These are phyloP conservation scores for Yamadazyma sp. DNA, from an alignment of 1,139 yeast species.

Conservation along the genomic window DNA sequence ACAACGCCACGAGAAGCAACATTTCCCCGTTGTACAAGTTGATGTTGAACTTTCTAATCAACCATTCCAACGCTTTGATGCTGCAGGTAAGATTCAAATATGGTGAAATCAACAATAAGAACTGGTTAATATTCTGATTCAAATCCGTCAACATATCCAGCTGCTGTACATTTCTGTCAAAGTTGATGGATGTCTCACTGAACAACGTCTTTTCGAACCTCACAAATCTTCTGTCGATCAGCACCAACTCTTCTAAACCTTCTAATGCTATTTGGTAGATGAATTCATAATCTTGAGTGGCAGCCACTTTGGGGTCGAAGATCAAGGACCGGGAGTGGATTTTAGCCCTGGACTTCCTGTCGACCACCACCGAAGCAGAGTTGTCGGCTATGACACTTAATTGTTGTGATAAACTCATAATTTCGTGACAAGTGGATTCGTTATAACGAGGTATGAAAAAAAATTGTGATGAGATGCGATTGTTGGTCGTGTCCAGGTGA, in stretches of 20 bases:
- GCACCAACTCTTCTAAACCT: constrained; percentile 71
- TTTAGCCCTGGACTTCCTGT: constrained; percentile 82
- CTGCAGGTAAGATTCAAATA: constrained; percentile 74
- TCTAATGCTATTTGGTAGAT: constrained; percentile 71
- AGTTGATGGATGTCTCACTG: constrained; percentile 71
- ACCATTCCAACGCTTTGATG: constrained; percentile 88
- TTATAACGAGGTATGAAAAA: constrained; percentile 2
- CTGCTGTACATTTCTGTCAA: constrained; percentile 80
- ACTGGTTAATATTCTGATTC: constrained; percentile 71
- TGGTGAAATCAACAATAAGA: constrained; percentile 73
- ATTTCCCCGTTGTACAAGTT: constrained; percentile 79
- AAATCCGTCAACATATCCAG: constrained; percentile 73
- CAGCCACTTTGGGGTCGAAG: constrained; percentile 84
- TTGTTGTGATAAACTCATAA: constrained; percentile 76
- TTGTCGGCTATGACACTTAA: constrained; percentile 68
- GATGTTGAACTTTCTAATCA: constrained; percentile 85
- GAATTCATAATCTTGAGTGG: constrained; percentile 87
- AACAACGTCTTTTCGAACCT: constrained; percentile 73
- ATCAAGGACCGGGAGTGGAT: constrained; percentile 86
- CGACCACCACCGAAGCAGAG: constrained; percentile 74
- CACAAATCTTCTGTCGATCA: constrained; percentile 71
- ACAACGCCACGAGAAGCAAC: constrained; percentile 67
- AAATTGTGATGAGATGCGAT: constrained; percentile 11
- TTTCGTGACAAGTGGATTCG: neutral
- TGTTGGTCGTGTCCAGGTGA: constrained; percentile 1